Evolutionary conservation across 257 asterid species (phyloP), one percentile per base, ranked within the genome.

Genomic region (Mitragyna speciosa): DNA sequence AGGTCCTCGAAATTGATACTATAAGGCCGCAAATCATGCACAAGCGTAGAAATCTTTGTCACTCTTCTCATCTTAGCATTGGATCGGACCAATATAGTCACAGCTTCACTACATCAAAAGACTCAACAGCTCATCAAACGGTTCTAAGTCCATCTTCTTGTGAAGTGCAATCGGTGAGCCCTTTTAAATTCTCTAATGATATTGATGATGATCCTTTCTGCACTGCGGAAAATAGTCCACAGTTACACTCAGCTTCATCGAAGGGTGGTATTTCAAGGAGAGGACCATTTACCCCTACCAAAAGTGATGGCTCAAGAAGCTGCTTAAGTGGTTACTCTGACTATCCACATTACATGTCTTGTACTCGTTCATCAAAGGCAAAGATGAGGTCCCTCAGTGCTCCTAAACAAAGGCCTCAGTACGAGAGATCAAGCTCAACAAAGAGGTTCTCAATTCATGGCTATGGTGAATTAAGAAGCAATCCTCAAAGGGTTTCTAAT

Each of bases 311-410:
- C 5, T 82, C 97, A 0, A 84, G 91, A 74, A 92, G 97, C 85
- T 89, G 87, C 79, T 79, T 85, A 20, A 91, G 90, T 43, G 92
- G 90, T 16, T 91, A 82, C 84, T 83, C 95, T 0, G 97, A 94
- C 80, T 86, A 84, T 64, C 98, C 97, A 3, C 92, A 76, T 52
- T 96, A 96, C 77, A 96, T 96, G 99, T 71, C 98, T 4, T 87
- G 80, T 66, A 96, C 99, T 0, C 91, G 92, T 78, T 96, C 99
- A 14, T 87, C 97, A 0, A 92, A 89, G 83, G 98, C 99, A 3
- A 96, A 96, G 89, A 87, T 82, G 43, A 86, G 99, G 72, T 92
- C 99, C 5, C 82, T 89, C 36, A 96, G 98, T 75, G 98, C 96
- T 33, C 99, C 99, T 8, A 92, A 82, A 82, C 98, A 91, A 33